phyloP scores from a whole-genome alignment of 805 yeast genomes.

The Blastobotrys chiropterorum region DNA sequence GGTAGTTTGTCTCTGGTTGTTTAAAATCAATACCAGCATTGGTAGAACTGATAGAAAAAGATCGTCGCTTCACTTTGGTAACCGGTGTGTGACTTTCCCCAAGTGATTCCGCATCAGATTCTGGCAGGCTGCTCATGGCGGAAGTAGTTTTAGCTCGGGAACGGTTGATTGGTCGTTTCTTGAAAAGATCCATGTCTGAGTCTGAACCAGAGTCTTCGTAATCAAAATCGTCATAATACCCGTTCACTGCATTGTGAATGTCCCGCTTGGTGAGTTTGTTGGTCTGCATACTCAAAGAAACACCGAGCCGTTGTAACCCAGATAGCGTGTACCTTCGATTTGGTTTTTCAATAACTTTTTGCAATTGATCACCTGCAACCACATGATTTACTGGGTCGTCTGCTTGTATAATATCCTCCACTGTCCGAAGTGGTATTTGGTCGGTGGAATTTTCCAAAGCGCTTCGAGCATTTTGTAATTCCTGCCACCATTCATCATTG shows the following conservation, averaged over 20 bases:
- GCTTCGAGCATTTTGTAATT: constrained; percentile 53
- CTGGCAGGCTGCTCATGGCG: background rate
- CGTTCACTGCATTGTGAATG: constrained; percentile 5
- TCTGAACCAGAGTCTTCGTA: constrained; percentile 5
- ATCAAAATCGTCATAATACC: constrained; percentile 24
- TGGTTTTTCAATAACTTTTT: constrained; percentile 2
- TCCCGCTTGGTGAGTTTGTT: constrained; percentile 39
- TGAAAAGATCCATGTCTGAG: background rate
- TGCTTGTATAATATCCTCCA: constrained; percentile 3
- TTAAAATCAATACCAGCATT: background rate
- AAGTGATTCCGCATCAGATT: background rate
- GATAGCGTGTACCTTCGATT: constrained; percentile 40
- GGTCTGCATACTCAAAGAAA: constrained; percentile 72
- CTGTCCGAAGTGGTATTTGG: constrained; percentile 4
- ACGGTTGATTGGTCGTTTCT: background rate
- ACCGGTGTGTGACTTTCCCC: background rate
- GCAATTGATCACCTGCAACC: background rate
- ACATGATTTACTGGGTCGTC: background rate
- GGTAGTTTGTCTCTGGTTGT: background rate
- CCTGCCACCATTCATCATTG: constrained; percentile 84
- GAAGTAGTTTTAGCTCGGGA: background rate
- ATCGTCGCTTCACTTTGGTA: background rate
- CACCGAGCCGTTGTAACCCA: constrained; percentile 67
- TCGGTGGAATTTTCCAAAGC: constrained; percentile 2
- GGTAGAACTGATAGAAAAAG: background rate